These are phyloP conservation scores for Camillea tinctor DNA, from an alignment of 2,329 filamentous ascomycete species.

Conservation along the genomic window DNA sequence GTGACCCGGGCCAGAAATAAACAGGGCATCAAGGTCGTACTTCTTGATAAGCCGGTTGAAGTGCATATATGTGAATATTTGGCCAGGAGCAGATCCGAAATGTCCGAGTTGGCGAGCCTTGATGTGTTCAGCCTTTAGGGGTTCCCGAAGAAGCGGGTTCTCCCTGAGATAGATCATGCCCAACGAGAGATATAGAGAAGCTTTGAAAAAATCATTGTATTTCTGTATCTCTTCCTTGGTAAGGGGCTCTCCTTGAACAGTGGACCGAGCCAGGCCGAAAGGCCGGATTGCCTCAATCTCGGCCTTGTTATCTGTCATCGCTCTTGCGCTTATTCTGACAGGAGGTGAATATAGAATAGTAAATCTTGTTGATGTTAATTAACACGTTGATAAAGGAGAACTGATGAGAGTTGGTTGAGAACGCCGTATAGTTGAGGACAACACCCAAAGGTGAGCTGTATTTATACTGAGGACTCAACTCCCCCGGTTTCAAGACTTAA, in stretches of 20 bases:
- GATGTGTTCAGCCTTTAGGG: constrained; percentile 67
- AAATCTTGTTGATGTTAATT: background rate
- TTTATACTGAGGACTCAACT: background rate
- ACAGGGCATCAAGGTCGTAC: constrained; percentile 70
- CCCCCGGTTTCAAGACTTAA: background rate
- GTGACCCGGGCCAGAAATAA: constrained; percentile 75
- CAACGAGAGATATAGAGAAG: constrained; percentile 71
- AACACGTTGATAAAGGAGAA: background rate
- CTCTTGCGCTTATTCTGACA: background rate
- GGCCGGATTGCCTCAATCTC: constrained; percentile 58
- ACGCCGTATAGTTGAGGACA: background rate
- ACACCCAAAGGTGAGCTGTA: background rate
- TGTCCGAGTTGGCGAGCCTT: constrained; percentile 74
- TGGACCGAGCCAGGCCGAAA: constrained; percentile 65
- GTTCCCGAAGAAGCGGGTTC: constrained; percentile 70
- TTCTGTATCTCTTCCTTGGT: constrained; percentile 64
- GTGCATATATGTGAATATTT: constrained; percentile 79
- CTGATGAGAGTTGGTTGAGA: background rate
- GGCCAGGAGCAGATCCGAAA: constrained; percentile 77
- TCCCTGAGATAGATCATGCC: constrained; percentile 79
- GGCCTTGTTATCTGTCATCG: constrained; percentile 27
- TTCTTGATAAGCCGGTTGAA: constrained; percentile 82
- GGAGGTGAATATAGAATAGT: background rate
- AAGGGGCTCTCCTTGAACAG: constrained; percentile 60
- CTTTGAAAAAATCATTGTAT: constrained; percentile 71